Base-by-base conservation (phyloP, 2,329 filamentous ascomycete genomes). In the Colletotrichum liaoningense region DNA sequence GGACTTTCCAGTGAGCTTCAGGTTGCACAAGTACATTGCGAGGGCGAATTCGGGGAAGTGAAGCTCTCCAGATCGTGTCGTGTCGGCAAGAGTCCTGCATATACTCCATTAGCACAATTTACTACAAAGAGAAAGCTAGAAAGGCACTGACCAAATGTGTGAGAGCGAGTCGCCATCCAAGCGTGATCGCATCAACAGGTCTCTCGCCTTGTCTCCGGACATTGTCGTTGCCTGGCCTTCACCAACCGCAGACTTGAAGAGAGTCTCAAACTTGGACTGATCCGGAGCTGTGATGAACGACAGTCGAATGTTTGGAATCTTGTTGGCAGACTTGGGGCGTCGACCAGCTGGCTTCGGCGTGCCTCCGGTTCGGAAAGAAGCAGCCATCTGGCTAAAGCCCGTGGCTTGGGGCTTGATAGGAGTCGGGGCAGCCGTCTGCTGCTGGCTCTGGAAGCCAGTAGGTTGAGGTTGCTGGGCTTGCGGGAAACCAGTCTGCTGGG, bases 11-110 rank as follows among this genome's bases (percentile, higher is more conserved):
- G 94, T 97, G 72, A 98, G 87, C 81, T 93, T 97, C 77, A 99
- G 81, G 80, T 98, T 99, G 87, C 97, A 99, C 38, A 99, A 90
- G 79, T 99, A 99, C 97, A 99, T 98, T 75, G 97, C 94, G 71
- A 99, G 88, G 8, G 97, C 97, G 77, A 99, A 99, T 84, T 99
- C 97, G 55, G 97, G 97, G 81, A 99, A 99, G 80, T 98, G 93
- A 38, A 99, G 90, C 83, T 98, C 95, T 58, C 97, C 97, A 16
- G 96, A 97, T 82, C 97, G 96, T 60, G 97, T 99, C 11, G 97
- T 98, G 84, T 99, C 97, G 59, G 95, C 94, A 26, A 99, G 86
- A 24, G 95, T 95, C 95, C 94, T 96, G 76, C 46, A 16, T 65
- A 77, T 19, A 12, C 52, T 63, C 49, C 57, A 65, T 80, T 57